Base-by-base conservation (phyloP, 1,284 basidiomycete genomes). In the Earliella scabrosa region DNA sequence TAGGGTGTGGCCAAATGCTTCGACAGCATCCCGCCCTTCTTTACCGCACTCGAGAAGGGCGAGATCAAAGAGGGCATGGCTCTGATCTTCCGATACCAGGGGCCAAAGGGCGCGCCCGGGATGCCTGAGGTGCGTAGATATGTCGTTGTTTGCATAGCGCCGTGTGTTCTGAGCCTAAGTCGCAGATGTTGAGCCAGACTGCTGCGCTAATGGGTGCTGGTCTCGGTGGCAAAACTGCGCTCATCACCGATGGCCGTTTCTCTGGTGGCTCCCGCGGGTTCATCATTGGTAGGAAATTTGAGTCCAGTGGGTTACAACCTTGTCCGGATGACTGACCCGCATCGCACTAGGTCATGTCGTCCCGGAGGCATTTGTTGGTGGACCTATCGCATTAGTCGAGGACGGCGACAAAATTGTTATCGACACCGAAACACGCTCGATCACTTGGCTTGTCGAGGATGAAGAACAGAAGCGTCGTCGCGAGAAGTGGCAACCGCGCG, bases 221-320 rank as follows among this genome's bases (percentile, higher is more conserved):
- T 36, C 81, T 98, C 18, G 90, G 93, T 36, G 85, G 89, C 58
- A 90, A 92, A 50, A 96, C 95, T 3, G 96, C 96, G 1, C 85
- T 97, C 61, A 87, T 99, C 65, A 99, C 97, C 0, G 97, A 99
- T 72, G 97, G 97, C 44, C 86, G 97, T 40, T 99, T 99, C 82
- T 95, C 92, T 27, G 97, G 96, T 51, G 92, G 82, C 2, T 82
- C 81, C 4, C 76, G 80, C 54, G 83, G 82, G 14, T 84, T 85
- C 67, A 85, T 84, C 68, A 85, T 84, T 57, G 89, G n/a, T n/a
- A n/a, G n/a, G n/a, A n/a, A n/a, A n/a, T n/a, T n/a, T n/a, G n/a
- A n/a, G n/a, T n/a, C n/a, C n/a, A n/a, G n/a, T n/a, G n/a, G n/a
- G n/a, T n/a, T n/a, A n/a, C n/a, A n/a, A n/a, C n/a, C n/a, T n/a